Base-by-base conservation (phyloP, 495 filamentous ascomycete genomes). In the Recurvomyces mirabilis region DNA sequence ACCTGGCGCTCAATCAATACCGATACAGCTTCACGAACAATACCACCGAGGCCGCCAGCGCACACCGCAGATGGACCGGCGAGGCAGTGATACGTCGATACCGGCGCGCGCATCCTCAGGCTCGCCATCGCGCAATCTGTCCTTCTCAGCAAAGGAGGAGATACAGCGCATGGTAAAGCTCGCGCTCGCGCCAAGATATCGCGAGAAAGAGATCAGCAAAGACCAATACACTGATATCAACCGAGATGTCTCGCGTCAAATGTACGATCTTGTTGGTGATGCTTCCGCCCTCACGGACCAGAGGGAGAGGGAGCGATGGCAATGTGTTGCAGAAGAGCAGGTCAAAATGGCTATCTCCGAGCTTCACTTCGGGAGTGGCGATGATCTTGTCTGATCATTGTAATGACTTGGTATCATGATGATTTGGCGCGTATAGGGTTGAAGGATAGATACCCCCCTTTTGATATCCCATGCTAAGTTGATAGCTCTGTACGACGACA, bases 181-280 rank as follows among this genome's bases (percentile, higher is more conserved):
- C 17, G 83, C 79, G 0, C 68, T 94, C 17, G 82, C 81, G 41
- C 84, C 87, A 17, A 74, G 82, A 50, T 93, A 82, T 48, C 74
- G 75, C 11, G 67, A 67, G 22, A 77, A 77, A 43, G 66, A 75
- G 33, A 66, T 94, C 9, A 79, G 77, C 24, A 79, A 84, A 53
- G 80, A 93, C 30, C 81, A 94, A 59, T 95, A 84, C 64, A 87
- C 80, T 4, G 74, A 79, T 34, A 87, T 94, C 64, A 94, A 94
- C 59, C 77, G 85, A 34, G 79, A 75, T 26, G 75, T 94, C 20
- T 91, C 82, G 12, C 75, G 83, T 14, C 79, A 75, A 63, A 65
- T 95, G n/a, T 95, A 95, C 58, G 82, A 93, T 29, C 75, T 77
- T 28, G 76, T 88, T 12, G 75, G 72, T 5, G 77, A 80, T 34